These are phyloP conservation scores for Torulaspora delbrueckii DNA, from an alignment of 805 yeast species.

Conservation along the genomic window DNA sequence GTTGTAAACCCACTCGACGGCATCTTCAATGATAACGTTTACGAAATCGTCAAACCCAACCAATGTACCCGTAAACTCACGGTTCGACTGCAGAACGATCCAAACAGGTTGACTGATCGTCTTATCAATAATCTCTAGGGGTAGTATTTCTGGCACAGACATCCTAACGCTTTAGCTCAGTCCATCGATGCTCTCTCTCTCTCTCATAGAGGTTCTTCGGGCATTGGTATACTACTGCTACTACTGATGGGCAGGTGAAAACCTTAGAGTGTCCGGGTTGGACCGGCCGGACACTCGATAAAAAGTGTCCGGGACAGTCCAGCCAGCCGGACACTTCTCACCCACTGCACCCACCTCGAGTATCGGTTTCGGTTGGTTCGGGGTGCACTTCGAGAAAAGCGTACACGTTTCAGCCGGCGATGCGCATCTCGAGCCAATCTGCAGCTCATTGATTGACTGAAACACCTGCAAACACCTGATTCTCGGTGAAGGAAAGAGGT, in stretches of 20 bases:
- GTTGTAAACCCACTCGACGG: constrained; percentile 26
- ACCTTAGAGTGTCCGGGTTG: neutral
- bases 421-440: neutral
- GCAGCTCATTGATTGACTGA: neutral
- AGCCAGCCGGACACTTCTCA: neutral
- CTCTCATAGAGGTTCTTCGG: neutral
- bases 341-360: constrained; percentile 1
- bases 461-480: neutral
- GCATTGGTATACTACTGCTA: too few species aligned
- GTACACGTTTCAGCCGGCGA: neutral
- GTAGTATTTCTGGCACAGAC: constrained; percentile 40
- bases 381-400: constrained; percentile 1
- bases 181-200: neutral
- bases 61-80: constrained; percentile 83
- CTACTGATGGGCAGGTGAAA: too few species aligned
- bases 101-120: constrained; percentile 76
- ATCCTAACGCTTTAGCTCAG: constrained; percentile 10
- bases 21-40: constrained; percentile 82
- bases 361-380: too few species aligned
- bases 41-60: constrained; percentile 95
- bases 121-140: constrained; percentile 83
- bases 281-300: neutral
- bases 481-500: neutral
- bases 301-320: neutral
- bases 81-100: constrained; percentile 52